phyloP scores from a whole-genome alignment of 768 basidiomycete genomes.

The Boletus tylopilopsis region DNA sequence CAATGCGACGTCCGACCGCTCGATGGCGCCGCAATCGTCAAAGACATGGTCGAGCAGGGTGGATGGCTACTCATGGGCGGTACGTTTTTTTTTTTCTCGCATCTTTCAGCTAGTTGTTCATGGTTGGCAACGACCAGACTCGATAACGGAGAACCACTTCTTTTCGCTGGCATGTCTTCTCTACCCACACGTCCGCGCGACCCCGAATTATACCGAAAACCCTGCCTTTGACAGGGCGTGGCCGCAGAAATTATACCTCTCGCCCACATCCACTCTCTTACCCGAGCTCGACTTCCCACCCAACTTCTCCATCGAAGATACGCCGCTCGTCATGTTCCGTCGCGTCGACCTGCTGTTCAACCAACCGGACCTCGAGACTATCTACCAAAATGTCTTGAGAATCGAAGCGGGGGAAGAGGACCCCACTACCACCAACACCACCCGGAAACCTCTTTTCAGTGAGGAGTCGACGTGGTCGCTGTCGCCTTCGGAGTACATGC shows the following conservation, averaged over 20 bases:
- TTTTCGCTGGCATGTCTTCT: constrained; percentile 67
- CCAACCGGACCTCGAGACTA: constrained; percentile 41
- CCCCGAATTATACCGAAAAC: constrained; percentile 54
- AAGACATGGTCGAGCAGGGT: constrained; percentile 60
- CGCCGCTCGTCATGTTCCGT: constrained; percentile 64
- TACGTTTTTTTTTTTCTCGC: constrained; percentile 26
- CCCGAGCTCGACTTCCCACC: constrained; percentile 40
- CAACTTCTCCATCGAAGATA: constrained; percentile 51
- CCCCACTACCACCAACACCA: constrained; percentile 16
- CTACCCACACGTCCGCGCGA: constrained; percentile 63
- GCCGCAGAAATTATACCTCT: constrained; percentile 62
- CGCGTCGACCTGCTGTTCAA: constrained; percentile 59
- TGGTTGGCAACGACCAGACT: constrained; percentile 42
- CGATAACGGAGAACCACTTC: constrained; percentile 70
- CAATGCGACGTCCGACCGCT: constrained; percentile 43
- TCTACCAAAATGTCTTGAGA: constrained; percentile 35
- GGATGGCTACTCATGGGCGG: constrained; percentile 69
- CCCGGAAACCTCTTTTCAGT: constrained; percentile 45
- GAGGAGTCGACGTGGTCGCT: constrained; percentile 53
- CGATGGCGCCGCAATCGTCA: constrained; percentile 42
- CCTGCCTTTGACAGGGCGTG: constrained; percentile 58
- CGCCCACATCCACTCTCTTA: constrained; percentile 42
- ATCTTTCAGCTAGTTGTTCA: neutral
- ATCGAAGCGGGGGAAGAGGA: constrained; percentile 15
- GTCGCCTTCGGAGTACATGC: constrained; percentile 50